Evolutionary conservation across 2,329 filamentous ascomycete species (phyloP), one percentile per base, ranked within the genome.

Genomic region (Colletotrichum tabaci): DNA sequence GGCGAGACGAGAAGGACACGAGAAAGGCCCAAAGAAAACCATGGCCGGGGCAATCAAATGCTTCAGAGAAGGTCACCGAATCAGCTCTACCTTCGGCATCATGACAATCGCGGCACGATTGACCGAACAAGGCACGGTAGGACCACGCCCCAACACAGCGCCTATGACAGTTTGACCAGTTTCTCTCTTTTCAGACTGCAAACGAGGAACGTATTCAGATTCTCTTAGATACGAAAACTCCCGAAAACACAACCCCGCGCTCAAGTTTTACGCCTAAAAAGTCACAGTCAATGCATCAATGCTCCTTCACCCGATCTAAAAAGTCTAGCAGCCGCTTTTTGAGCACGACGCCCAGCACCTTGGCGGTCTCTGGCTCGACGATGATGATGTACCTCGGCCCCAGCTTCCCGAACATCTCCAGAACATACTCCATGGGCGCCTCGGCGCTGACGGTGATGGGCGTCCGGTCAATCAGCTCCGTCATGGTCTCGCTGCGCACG

Each of bases 361-460:
- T 80, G 1, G 86, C 84, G 26, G 82, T 87, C 1, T 86, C 86
- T 71, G 88, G 85, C 72, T 88, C 86, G 2, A 85, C 82, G 7
- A 90, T 79, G 75, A 87, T 85, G 53, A 90, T 72, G 79, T 89
- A 84, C 69, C 87, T 79, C 74, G 90, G 73, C 0, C 88, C 88
- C 52, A 91, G 75, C 76, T 89, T 89, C 3, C 84, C 85, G 80
- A 90, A 90, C 84, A 90, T 87, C 77, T 90, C 88, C 1, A 89
- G 86, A 0, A 84, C 87, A 77, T 88, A 88, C 77, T 91, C 89
- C 75, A 90, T 82, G 12, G 88, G 88, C 53, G 88, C 87, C 55
- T 83, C 83, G 1, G 82, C 83, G 66, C 82, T 85, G 7, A 90
- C 77, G 1, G 79, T 85, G 67, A 90, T 72, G 1, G 87, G 88